A percentile compares a stretch with the other conserved stretches of the same genome.
Conservation (phyloP, 208 protist species). For the Trypanosoma conorhini region DNA sequence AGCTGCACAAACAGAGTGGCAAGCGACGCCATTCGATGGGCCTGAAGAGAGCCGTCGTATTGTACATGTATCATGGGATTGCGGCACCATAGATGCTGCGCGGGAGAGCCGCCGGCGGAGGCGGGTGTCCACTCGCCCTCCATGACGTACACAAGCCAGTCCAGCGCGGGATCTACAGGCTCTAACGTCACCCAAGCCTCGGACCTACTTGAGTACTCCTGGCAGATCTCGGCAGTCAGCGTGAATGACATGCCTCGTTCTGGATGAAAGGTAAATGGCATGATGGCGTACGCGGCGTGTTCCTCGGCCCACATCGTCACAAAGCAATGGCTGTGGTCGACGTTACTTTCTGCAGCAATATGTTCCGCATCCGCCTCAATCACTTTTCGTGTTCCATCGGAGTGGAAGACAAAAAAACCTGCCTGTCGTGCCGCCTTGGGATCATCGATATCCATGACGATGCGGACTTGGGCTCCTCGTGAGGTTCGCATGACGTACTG, state of each 20-base stretch:
- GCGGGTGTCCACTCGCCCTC: conserved; percentile 49
- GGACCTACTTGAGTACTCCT: conserved; percentile 33
- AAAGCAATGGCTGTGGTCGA: conserved; percentile 38
- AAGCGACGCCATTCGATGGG: conserved; percentile 31
- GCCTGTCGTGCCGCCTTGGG: conserved; percentile 39
- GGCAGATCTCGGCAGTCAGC: conserved; percentile 48
- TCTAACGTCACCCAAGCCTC: conserved; percentile 76
- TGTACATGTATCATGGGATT: conserved; percentile 60
- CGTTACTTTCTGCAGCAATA: conserved; percentile 61
- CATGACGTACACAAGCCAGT: conserved; percentile 61
- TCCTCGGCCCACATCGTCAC: conserved; percentile 41
- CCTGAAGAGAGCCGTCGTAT: conserved; percentile 27
- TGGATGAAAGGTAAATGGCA: conserved; percentile 84
- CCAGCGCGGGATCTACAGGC: conserved; percentile 52
- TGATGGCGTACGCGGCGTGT: conserved; percentile 63
- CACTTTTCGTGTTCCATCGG: conserved; percentile 61
- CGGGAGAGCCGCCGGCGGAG: conserved; percentile 42
- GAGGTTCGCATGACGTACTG: conserved; percentile 74
- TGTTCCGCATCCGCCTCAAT: conserved; percentile 40
- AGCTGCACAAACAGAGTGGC: conserved; percentile 60
- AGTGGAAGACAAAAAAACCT: conserved; percentile 70
- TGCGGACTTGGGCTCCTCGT: conserved; percentile 37
- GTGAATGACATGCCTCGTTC: conserved; percentile 51
- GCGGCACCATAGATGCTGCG: conserved; percentile 59
- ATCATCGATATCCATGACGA: conserved; percentile 52